A percentile compares a stretch with the other conserved stretches of the same genome.
These are phyloP conservation scores for Cinchona pubescens DNA, from an alignment of 257 asterid genomes.

Conservation along the genomic window DNA sequence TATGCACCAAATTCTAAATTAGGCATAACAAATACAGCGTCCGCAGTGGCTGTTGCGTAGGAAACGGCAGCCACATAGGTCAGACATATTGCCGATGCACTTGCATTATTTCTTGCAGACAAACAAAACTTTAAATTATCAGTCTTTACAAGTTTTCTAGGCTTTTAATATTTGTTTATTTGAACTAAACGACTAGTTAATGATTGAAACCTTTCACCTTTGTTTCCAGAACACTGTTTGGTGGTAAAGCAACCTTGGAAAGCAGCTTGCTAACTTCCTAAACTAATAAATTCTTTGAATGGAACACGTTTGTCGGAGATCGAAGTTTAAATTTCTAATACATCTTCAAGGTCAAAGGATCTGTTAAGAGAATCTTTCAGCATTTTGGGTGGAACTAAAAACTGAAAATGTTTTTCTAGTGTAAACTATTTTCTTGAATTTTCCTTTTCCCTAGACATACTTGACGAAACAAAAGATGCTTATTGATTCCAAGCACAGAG, in stretches of 20 bases:
- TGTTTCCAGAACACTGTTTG: not conserved
- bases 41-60: not conserved
- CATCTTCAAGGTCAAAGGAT: no score
- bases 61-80: not conserved
- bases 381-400: no score
- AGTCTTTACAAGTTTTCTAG: not conserved
- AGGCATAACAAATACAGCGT: no score
- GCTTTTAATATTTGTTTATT: not conserved
- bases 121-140: no score
- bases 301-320: not conserved
- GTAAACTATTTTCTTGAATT: no score
- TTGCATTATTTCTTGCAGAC: no score
- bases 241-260: not conserved
- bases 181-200: not conserved
- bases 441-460: no score
- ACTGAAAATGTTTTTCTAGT: no score
- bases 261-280: conserved; percentile 1
- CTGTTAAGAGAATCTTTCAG: no score
- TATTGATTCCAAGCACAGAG: no score
- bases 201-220: conserved; percentile 15
- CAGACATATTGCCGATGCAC: not conserved
- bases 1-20: not conserved
- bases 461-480: no score
- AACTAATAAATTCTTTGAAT: not conserved
- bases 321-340: no score